Evolutionary conservation across 441 rosid genomes (phyloP), one percentile per base, ranked within the genome.

Genomic region (Adansonia grandidieri): DNA sequence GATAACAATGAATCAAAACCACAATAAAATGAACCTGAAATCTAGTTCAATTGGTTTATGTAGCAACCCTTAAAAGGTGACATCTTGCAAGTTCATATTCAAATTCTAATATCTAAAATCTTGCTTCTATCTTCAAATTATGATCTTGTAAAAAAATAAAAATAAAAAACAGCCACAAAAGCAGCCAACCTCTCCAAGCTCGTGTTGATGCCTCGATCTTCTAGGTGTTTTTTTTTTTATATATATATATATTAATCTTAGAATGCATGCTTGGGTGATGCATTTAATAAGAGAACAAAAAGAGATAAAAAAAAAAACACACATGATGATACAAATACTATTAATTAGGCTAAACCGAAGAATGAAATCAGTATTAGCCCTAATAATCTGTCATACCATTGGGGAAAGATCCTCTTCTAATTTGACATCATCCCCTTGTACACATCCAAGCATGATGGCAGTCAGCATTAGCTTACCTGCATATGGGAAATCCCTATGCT

Each of bases 401-500:
- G 88, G 89, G 14, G 86, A 73, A 78, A 75, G 68, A 56, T 80
- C 81, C 15, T 85, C 91, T 47, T 78, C 87, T 17, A 66, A 71
- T 79, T 56, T 47, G 22, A 48, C 57, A 20, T 81, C 81, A 56
- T 86, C 90, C 9, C 86, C 91, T 15, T 86, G 87, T 20, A 75
- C 84, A 65, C 90, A 85, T 20, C 95, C 97, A 57, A 92, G 68
- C 93, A 88, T 88, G 56, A 93, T 77, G 0, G 98, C 95, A 54
- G 90, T 91, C 82, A 91, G 77, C 97, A 96, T 94, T 51, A 94
- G 87, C 85, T 93, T 94, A 48, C 98, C 98, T 0, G 96, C 99
- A 11, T 93, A 92, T 0, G 98, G 92, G 45, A 87, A 96, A 86
- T 88, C 91, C 79, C 85, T 90, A 76, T 94, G 98, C 81, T 88